Percentiles rank a stretch among this genome's conserved stretches.
Conservation (phyloP, 345 rosid genomes). For the Euphorbia lathyris region DNA sequence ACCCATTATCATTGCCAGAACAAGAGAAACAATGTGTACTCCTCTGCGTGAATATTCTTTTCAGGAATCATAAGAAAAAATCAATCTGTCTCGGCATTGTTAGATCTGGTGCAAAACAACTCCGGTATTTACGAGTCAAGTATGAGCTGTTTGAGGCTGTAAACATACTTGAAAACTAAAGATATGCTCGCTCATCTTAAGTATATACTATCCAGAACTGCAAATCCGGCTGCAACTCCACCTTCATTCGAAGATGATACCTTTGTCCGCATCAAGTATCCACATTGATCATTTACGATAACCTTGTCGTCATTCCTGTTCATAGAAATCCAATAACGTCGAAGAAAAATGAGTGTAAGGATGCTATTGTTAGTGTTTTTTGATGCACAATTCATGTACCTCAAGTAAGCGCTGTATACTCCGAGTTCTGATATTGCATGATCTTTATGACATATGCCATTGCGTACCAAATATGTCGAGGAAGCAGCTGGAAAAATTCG, state of each 20-base stretch:
- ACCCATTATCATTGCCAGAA: conserved; percentile 1
- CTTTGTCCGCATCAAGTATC: conserved; percentile 89
- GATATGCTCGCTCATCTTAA: conserved; percentile 46
- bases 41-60: conserved; percentile 5
- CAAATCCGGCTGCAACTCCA: conserved; percentile 92
- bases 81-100: background rate
- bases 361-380: background rate
- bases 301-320: conserved; percentile 85
- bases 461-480: conserved; percentile 62
- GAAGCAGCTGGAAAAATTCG: conserved; percentile 78
- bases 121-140: background rate
- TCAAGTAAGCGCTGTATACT: conserved; percentile 72
- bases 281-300: conserved; percentile 66
- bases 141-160: background rate
- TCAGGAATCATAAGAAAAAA: background rate
- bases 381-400: conserved; percentile 39
- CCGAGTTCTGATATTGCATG: conserved; percentile 91
- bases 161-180: conserved; percentile 2
- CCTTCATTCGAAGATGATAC: conserved; percentile 91
- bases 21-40: conserved; percentile 2
- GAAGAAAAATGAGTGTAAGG: background rate
- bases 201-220: conserved; percentile 87
- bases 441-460: conserved; percentile 68
- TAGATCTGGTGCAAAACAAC: background rate
- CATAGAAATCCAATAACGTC: conserved; percentile 2